phyloP scores from a whole-genome alignment of 2,329 filamentous ascomycete genomes.

The Ilyonectria destructans region DNA sequence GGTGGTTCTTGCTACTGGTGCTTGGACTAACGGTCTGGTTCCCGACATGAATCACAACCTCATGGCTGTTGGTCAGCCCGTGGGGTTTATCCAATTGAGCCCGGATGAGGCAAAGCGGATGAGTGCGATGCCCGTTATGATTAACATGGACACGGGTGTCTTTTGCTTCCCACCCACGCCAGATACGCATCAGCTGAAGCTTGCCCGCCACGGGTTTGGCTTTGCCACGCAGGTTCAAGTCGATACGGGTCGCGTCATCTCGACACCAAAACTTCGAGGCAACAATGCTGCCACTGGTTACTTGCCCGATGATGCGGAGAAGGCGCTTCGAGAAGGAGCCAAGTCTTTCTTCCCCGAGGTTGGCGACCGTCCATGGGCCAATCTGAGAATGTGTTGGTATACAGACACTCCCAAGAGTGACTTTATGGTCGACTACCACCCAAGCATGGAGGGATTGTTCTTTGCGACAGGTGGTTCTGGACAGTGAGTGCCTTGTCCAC shows the following conservation, averaged over 20 bases:
- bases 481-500: conserved; percentile 22
- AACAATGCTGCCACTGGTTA: conserved; percentile 59
- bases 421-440: conserved; percentile 38
- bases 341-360: conserved; percentile 68
- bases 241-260: conserved; percentile 44
- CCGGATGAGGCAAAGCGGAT: conserved; percentile 70
- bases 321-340: conserved; percentile 66
- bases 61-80: conserved; percentile 74
- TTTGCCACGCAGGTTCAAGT: conserved; percentile 57
- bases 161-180: conserved; percentile 69
- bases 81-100: conserved; percentile 76
- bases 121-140: conserved; percentile 70
- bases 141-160: conserved; percentile 67
- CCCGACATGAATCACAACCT: conserved; percentile 72
- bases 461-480: conserved; percentile 37
- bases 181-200: conserved; percentile 67
- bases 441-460: conserved; percentile 25
- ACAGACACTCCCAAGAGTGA: conserved; percentile 35
- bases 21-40: conserved; percentile 71
- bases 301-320: conserved; percentile 66
- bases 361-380: conserved; percentile 21
- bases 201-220: conserved; percentile 73
- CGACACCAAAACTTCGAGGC: conserved; percentile 48
- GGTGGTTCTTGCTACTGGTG: conserved; percentile 78
- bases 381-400: conserved; percentile 36